Percentiles rank a stretch among this genome's conserved stretches.
These are phyloP conservation scores for Thamnidium elegans DNA, from an alignment of 192 early-diverging fungal genomes.

Conservation along the genomic window DNA sequence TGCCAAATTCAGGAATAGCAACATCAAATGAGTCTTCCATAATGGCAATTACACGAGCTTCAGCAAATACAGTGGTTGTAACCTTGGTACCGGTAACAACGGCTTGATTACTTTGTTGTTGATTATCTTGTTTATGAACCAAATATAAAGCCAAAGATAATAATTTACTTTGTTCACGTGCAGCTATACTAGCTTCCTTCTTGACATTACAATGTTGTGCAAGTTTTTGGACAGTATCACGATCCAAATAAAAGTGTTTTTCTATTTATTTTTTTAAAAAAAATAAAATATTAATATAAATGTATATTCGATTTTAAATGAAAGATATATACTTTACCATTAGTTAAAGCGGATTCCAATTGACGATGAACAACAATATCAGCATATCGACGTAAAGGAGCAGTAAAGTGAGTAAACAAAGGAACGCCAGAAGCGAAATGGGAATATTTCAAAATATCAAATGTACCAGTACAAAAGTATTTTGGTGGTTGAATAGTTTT, in stretches of 20 bases:
- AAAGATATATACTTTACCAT: background rate
- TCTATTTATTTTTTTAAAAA: constrained; percentile 38
- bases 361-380: constrained; percentile 96
- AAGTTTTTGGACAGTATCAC: constrained; percentile 54
- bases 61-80: constrained; percentile 36
- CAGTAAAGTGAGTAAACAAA: constrained; percentile 98
- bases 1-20: constrained; percentile 61
- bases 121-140: constrained; percentile 49
- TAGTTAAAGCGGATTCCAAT: constrained; percentile 59
- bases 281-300: background rate
- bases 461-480: constrained; percentile 93
- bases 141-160: constrained; percentile 69
- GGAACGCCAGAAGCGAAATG: constrained; percentile 90
- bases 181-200: constrained; percentile 67
- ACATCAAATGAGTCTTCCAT: constrained; percentile 71
- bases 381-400: constrained; percentile 94
- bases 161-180: constrained; percentile 63
- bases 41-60: constrained; percentile 66
- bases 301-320: background rate
- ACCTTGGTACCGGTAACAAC: constrained; percentile 29
- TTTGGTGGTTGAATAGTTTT: constrained; percentile 97
- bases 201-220: constrained; percentile 76
- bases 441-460: constrained; percentile 68
- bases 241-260: constrained; percentile 49
- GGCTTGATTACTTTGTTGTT: constrained; percentile 16